A percentile compares a stretch with the other conserved stretches of the same genome.
Evolutionary conservation across 2,329 filamentous ascomycete genomes (phyloP).

Genomic region (Monosporascus ibericus): DNA sequence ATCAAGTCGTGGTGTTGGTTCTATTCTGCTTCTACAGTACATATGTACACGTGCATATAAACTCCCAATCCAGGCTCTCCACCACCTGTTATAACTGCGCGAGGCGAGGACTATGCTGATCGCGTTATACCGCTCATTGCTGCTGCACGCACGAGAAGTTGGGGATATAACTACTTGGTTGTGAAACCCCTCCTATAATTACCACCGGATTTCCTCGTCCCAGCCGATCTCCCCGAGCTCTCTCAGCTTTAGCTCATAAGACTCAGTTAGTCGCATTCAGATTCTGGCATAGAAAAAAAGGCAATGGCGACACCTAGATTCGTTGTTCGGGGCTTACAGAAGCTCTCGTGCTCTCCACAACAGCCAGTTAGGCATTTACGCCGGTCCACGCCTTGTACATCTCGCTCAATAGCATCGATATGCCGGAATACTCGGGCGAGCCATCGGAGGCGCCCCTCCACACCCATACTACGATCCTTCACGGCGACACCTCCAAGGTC

Average conservation of each 20-base stretch:
- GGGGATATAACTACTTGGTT: neutral
- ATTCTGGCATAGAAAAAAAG: neutral
- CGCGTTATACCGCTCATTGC: no score
- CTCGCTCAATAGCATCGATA: conserved; percentile 13
- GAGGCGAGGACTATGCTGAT: neutral
- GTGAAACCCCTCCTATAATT: neutral
- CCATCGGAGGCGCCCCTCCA: neutral
- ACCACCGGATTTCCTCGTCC: neutral
- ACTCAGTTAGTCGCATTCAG: neutral
- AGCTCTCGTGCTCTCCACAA: conserved; percentile 3
- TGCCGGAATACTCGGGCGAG: conserved; percentile 4
- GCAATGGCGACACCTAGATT: conserved; percentile 13
- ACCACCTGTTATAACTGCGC: neutral
- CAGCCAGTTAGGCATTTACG: conserved; percentile 4
- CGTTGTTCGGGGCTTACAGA: conserved; percentile 9
- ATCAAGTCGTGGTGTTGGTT: neutral
- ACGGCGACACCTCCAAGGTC: conserved; percentile 52
- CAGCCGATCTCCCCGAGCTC: neutral
- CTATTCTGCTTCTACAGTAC: neutral
- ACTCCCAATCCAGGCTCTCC: neutral
- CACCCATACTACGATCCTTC: conserved; percentile 45
- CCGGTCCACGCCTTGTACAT: conserved; percentile 3
- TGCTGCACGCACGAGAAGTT: neutral
- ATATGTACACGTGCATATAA: neutral
- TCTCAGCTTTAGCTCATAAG: neutral